Evolutionary conservation across 2,329 filamentous ascomycete species (phyloP), one percentile per base, ranked within the genome.

Genomic region (Moelleriella libera): DNA sequence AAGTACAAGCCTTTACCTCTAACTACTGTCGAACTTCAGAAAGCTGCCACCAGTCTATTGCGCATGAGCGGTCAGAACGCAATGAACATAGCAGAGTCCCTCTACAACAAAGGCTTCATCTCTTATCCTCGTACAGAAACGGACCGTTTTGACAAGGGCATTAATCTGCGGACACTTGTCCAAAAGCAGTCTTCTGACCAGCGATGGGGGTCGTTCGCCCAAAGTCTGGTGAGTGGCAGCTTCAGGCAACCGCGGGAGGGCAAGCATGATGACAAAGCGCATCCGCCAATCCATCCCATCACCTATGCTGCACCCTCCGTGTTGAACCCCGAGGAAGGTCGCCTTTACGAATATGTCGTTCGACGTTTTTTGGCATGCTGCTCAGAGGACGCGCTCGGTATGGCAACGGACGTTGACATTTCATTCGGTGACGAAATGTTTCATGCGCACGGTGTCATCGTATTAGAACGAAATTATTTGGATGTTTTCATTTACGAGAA

Each of bases 71-170:
- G 89, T 67, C 85, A 94, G 56, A 76, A 83, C 50, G 87, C 94
- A 43, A 96, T 98, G 89, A 83, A 75, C 45, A 72, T 83, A 29
- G 92, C 92, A 5, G 92, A 98, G 63, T 71, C 72, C 5, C 76
- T 98, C 2, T 98, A 98, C 68, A 89, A 88, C 44, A 88, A 85
- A 63, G 92, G 92, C 0, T 97, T 89, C 66, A 95, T 98, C 65
- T 96, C 89, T 63, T 98, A 98, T 64, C 92, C 92, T 1, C 82
- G 92, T 64, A 98, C 92, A 0, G 92, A 98, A 64, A 98, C 92
- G 0, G 92, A 98, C 63, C 85, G 90, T 32, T 98, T 97, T 59
- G 89, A 96, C 58, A 80, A 79, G 57, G 90, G 77, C 5, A 96
- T 97, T 69, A 83, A 97, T 60, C 72, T 98, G 21, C 79, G 77